Base-by-base conservation (phyloP, 2,329 filamentous ascomycete species). In the Penicillium carneum region DNA sequence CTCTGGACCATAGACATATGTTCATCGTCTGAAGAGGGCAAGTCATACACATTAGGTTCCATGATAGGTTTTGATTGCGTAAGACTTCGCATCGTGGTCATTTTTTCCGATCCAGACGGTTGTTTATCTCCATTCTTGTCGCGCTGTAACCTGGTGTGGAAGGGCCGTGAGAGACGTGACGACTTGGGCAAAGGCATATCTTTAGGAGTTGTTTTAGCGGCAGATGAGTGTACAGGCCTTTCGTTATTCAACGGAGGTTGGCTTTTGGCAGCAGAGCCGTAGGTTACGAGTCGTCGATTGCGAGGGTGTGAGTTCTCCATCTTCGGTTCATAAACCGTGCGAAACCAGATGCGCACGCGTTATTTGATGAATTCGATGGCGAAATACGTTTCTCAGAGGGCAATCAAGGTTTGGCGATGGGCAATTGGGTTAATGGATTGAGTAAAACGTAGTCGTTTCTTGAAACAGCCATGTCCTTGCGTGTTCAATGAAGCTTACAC, bases 221-320 rank as follows among this genome's bases (percentile, higher is more conserved):
- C 11, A 12, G 60, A 47, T 29, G 50, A 10, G 14, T 36, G 56
- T 1, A 45, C 20, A 31, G 56, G 4, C 11, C 36, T 51, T 14
- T 48, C 52, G 26, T 39, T 53, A n/a, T 62, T 61, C 11, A 52
- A 38, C 18, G 38, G 36, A 18, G 59, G 23, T 36, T 63, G 63
- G 16, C 57, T 59, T 42, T 52, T 69, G 29, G 63, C 57, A 34
- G 68, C 61, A 63, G 76, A 77, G 57, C 78, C 76, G 63, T 80
- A 80, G 10, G 77, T 80, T 50, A 74, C 72, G 52, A 69, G 62
- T 59, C 72, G 76, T 52, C 75, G 76, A 63, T 68, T 66, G 55
- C 63, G 64, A 36, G 59, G 38, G 16, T 47, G 61, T 38, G 65
- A 57, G n/a, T 54, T 47, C 20, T 65, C 63, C 68, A 71, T 70